Evolutionary conservation across 129 eudicot genomes (phyloP).

Genomic region (Oenanthe sinensis): DNA sequence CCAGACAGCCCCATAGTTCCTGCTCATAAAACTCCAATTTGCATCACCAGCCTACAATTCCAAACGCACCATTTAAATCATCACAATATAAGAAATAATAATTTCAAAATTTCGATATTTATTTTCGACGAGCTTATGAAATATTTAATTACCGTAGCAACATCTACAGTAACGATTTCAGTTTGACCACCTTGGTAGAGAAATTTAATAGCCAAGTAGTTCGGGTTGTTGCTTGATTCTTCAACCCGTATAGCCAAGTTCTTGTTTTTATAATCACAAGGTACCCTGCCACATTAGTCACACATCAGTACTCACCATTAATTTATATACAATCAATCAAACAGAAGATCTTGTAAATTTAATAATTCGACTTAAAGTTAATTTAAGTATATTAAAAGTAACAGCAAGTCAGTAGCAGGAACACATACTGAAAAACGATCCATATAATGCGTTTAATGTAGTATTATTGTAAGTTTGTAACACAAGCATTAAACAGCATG

Average conservation of each 20-base stretch:
- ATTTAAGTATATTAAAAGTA: too few species aligned
- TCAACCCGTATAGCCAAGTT: conserved; percentile 69
- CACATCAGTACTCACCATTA: neutral
- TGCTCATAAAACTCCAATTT: conserved; percentile 53
- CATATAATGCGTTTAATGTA: neutral
- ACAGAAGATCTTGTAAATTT: neutral
- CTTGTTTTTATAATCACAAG: conserved; percentile 64
- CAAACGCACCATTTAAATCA: neutral
- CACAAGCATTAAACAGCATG: neutral
- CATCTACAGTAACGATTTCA: conserved; percentile 51
- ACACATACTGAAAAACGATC: neutral
- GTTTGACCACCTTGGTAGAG: conserved; percentile 93
- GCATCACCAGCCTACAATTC: conserved; percentile 46
- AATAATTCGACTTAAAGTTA: neutral
- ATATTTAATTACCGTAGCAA: conserved; percentile 39
- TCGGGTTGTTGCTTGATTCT: conserved; percentile 62
- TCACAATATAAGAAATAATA: too few species aligned
- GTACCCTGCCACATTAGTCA: conserved; percentile 36
- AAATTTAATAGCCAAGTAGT: conserved; percentile 56
- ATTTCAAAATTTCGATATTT: too few species aligned
- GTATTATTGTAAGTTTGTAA: neutral
- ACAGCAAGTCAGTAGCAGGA: too few species aligned
- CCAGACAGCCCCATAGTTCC: conserved; percentile 84
- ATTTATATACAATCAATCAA: neutral
- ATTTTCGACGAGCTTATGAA: neutral